Evolutionary conservation across 805 yeast genomes (phyloP), one percentile per base, ranked within the genome.

Genomic region (Candida nemodendra): DNA sequence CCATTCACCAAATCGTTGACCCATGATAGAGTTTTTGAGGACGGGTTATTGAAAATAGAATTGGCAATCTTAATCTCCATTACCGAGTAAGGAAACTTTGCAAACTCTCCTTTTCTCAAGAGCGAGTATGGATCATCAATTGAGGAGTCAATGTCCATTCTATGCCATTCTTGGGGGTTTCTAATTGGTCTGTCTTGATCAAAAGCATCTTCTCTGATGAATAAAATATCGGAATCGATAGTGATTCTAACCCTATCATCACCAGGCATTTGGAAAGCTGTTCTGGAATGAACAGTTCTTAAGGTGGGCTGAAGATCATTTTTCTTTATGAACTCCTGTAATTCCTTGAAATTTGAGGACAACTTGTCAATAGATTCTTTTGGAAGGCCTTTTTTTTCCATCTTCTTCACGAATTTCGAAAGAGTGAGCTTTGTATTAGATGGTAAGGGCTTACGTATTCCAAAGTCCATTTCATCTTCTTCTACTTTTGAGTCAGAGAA

Each of bases 251-350:
- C 83, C 56, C 91, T 78, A 60, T 90, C 95, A 60, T 93, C 98
- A 41, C 97, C 97, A 3, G 99, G 99, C 53, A 91, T 91, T 70
- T 91, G 97, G 71, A 93, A 91, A 2, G 98, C 98, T 5, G 96
- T 86, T 62, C 98, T 76, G 28, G 88, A 85, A 66, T 86, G 88
- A 25, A 82, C 77, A 9, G 96, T 77, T 66, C 98, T 80, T 59
- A 93, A 65, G 26, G 86, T 78, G 11, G 99, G 99, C 63, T 87
- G 85, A 47, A 91, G 71, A 43, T 78, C 74, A 50, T 80, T 72
- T 36, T 78, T 78, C 27, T 63, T 57, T 45, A 91, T 82, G 54
- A 81, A 84, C 11, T 65, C 59, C 54, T 82, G 81, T 36, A 88
- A 65, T 36, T 74, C 76, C 28, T 73, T 71, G 37, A 86, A 79